These are phyloP conservation scores for Eucalyptus grandis DNA, from an alignment of 345 rosid genomes.

Conservation along the genomic window DNA sequence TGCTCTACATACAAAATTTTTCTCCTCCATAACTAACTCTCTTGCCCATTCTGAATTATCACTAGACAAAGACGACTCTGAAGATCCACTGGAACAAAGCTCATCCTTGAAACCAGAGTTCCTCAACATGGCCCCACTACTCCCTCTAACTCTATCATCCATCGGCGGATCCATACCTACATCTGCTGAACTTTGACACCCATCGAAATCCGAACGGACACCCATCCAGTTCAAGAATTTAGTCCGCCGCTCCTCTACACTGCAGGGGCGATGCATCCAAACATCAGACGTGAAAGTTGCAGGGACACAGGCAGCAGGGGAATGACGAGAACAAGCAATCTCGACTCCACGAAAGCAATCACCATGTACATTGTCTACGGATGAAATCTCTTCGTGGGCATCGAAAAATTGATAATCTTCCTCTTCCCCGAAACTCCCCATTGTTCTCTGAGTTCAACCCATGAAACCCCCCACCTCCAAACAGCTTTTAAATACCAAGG, in stretches of 20 bases:
- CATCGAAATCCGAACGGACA: slow-evolving; percentile 6
- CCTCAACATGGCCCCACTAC: slow-evolving; percentile 44
- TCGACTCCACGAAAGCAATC: background rate
- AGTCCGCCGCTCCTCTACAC: slow-evolving; percentile 14
- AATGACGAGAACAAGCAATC: background rate
- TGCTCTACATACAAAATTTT: slow-evolving; percentile 14
- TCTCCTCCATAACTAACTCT: slow-evolving; percentile 11
- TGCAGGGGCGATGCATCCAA: slow-evolving; percentile 53
- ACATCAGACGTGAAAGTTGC: slow-evolving; percentile 30
- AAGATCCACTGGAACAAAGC: slow-evolving; percentile 34
- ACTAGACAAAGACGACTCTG: slow-evolving; percentile 20
- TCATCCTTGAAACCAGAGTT: slow-evolving; percentile 22
- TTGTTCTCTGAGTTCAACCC: slow-evolving; percentile 3
- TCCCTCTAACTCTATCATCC: slow-evolving; percentile 22
- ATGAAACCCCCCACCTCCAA: slow-evolving; percentile 16
- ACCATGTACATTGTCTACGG: background rate
- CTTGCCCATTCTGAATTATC: slow-evolving; percentile 19
- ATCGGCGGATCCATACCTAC: background rate
- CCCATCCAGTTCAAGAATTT: slow-evolving; percentile 22
- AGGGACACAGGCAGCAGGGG: background rate
- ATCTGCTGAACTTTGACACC: slow-evolving; percentile 2
- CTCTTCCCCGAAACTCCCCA: slow-evolving; percentile 53
- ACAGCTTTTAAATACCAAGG: slow-evolving; percentile 18
- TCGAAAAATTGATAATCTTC: slow-evolving; percentile 63
- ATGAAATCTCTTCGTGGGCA: slow-evolving; percentile 48